Percentiles rank a stretch among this genome's conserved stretches.
Evolutionary conservation across 2,329 filamentous ascomycete genomes (phyloP).

Genomic region (Microsporum audouinii): DNA sequence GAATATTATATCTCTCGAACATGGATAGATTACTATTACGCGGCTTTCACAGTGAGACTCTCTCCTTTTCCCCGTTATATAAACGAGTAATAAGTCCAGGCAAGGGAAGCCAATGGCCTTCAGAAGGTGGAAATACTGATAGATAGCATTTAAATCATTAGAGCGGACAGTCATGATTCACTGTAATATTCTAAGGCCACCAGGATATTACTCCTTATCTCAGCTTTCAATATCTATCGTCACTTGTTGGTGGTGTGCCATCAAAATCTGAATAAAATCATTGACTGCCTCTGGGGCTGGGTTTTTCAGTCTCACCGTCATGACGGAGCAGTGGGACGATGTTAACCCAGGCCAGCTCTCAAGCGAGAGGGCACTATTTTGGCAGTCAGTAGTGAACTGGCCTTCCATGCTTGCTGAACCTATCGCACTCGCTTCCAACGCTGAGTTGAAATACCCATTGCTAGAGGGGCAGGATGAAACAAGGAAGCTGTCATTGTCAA

Average conservation of each 20-base stretch:
- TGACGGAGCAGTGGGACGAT: not conserved
- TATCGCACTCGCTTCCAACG: not conserved
- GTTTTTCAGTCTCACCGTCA: not conserved
- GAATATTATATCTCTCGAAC: too few species aligned
- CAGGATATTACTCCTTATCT: not conserved
- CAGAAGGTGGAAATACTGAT: too few species aligned
- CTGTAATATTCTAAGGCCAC: too few species aligned
- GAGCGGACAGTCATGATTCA: too few species aligned
- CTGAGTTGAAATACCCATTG: not conserved
- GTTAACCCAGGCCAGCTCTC: too few species aligned
- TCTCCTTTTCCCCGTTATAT: too few species aligned
- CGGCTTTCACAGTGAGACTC: too few species aligned
- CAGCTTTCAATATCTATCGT: not conserved
- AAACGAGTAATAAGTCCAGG: too few species aligned
- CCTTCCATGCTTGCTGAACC: not conserved
- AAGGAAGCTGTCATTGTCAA: not conserved
- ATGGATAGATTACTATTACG: too few species aligned
- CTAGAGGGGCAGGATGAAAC: not conserved
- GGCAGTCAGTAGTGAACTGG: not conserved
- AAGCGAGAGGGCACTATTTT: not conserved
- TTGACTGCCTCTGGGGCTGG: not conserved
- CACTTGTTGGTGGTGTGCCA: not conserved
- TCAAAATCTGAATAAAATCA: not conserved
- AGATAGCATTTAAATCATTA: too few species aligned
- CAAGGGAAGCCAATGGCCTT: too few species aligned